Conservation (phyloP, 2,329 filamentous ascomycete species). For the Diaporthe sp. region DNA sequence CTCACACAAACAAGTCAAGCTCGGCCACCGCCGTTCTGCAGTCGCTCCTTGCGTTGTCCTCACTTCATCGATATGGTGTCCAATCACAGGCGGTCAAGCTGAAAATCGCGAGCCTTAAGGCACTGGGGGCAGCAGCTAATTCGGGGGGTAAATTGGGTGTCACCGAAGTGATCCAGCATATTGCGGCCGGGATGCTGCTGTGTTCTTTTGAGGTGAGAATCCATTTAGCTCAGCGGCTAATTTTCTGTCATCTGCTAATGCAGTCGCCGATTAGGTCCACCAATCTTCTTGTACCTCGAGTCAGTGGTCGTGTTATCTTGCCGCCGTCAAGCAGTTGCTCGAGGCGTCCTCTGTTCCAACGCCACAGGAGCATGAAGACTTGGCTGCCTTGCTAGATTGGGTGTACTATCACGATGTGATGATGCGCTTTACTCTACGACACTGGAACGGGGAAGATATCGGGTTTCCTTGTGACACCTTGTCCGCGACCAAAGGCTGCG, state of each 20-base stretch:
- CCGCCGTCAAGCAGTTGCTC: neutral
- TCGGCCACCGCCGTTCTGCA: constrained; percentile 6
- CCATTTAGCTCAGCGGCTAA: neutral
- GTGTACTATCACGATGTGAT: constrained; percentile 32
- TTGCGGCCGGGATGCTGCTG: constrained; percentile 4
- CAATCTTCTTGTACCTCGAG: neutral
- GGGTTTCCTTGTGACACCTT: neutral
- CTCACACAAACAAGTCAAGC: constrained; percentile 29
- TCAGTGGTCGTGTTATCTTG: neutral
- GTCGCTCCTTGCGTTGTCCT: constrained; percentile 4
- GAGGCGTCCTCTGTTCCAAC: neutral
- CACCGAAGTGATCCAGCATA: neutral
- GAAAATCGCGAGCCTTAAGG: neutral
- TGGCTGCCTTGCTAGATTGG: constrained; percentile 25
- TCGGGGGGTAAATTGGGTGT: neutral
- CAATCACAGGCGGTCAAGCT: constrained; percentile 16
- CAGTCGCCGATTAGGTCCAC: neutral
- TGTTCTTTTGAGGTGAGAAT: constrained; percentile 9
- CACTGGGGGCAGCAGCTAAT: neutral
- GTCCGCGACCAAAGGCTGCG: neutral
- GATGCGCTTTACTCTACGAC: constrained; percentile 17
- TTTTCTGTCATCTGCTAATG: neutral
- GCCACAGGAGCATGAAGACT: neutral
- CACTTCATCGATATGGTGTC: constrained; percentile 1
- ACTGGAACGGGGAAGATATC: neutral